Evolutionary conservation across 2,329 filamentous ascomycete species (phyloP).

Genomic region (Fusarium buxicola): DNA sequence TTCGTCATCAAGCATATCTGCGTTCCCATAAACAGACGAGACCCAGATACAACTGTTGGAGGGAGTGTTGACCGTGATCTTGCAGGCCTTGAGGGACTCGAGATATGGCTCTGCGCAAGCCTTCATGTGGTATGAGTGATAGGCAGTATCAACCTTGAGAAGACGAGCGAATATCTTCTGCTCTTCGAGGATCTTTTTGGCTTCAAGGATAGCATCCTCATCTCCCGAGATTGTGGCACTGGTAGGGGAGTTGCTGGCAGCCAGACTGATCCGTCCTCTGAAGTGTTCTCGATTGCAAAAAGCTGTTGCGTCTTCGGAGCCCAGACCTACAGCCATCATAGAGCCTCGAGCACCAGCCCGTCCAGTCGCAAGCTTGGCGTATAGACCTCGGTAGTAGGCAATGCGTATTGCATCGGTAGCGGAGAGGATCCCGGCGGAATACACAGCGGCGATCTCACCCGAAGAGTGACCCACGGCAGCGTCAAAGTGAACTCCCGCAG

Average conservation of each 20-base stretch:
- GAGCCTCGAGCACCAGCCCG: background rate
- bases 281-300: background rate
- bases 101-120: slow-evolving; percentile 12
- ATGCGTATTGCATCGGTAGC: slow-evolving; percentile 4
- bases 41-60: slow-evolving; percentile 1
- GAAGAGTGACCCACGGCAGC: slow-evolving; percentile 13
- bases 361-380: background rate
- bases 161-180: background rate
- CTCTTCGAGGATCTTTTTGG: background rate
- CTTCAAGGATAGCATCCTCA: slow-evolving; percentile 2
- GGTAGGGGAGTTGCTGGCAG: slow-evolving; percentile 7
- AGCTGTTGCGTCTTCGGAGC: background rate
- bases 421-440: background rate
- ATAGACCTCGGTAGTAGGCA: slow-evolving; percentile 5
- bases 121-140: slow-evolving; percentile 10
- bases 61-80: background rate
- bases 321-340: slow-evolving; percentile 9
- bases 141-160: slow-evolving; percentile 11
- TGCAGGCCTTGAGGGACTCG: background rate
- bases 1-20: background rate
- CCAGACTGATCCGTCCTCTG: background rate
- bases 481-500: background rate
- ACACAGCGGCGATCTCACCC: slow-evolving; percentile 15
- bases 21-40: slow-evolving; percentile 1
- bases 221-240: slow-evolving; percentile 14